phyloP scores from a whole-genome alignment of 148 eudicot species.

The Camellia sinensis region DNA sequence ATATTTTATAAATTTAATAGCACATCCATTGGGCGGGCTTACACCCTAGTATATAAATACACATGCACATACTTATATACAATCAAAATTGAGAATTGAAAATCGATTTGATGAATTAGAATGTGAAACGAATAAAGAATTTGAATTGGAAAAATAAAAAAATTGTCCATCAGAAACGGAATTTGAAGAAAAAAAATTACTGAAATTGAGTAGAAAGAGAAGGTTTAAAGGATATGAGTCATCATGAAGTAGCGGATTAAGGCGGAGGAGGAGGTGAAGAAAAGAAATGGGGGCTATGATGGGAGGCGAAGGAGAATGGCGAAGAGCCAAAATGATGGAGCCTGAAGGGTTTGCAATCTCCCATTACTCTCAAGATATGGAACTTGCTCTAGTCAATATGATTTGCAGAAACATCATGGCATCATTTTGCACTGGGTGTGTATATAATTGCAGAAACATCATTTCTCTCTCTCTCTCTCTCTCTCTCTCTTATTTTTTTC shows the following conservation, averaged over 20 bases:
- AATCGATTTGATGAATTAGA: neutral
- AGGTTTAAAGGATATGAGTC: constrained; percentile 52
- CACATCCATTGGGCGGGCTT: too few species aligned
- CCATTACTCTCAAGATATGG: too few species aligned
- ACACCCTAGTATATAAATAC: neutral
- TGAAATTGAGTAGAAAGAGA: neutral
- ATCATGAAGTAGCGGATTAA: constrained; percentile 22
- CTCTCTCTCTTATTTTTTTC: too few species aligned
- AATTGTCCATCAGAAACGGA: neutral
- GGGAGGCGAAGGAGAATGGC: neutral
- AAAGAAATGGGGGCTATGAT: neutral
- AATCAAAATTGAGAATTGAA: neutral
- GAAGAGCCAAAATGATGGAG: too few species aligned
- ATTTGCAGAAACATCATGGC: too few species aligned
- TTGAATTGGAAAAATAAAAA: neutral
- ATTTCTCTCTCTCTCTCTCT: too few species aligned
- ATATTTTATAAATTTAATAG: too few species aligned
- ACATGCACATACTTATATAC: neutral
- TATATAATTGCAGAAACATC: too few species aligned
- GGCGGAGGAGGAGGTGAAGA: neutral
- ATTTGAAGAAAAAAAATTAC: neutral
- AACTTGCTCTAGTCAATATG: too few species aligned
- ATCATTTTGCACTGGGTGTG: too few species aligned
- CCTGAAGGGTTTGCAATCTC: too few species aligned
- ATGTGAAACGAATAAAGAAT: neutral